Evolutionary conservation across 495 filamentous ascomycete species (phyloP).

Genomic region (Annulohypoxylon nitens): DNA sequence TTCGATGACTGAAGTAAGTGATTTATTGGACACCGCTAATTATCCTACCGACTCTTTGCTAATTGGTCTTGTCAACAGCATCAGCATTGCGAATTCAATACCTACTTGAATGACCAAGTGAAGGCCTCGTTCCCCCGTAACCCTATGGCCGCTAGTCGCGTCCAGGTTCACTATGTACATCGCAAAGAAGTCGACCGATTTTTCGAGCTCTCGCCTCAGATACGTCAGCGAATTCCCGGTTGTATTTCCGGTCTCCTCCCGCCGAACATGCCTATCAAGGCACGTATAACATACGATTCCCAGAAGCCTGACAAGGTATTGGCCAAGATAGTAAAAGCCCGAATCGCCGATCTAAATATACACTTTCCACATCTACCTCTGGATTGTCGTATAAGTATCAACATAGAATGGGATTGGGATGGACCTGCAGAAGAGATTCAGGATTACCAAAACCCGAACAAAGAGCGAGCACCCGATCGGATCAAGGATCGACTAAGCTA

Average conservation of each 20-base stretch:
- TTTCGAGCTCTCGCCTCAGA: constrained; percentile 74
- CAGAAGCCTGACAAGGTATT: constrained; percentile 77
- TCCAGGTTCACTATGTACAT: constrained; percentile 83
- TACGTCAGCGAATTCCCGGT: constrained; percentile 59
- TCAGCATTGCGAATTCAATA: constrained; percentile 83
- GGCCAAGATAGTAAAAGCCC: constrained; percentile 88
- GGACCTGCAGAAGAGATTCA: constrained; percentile 72
- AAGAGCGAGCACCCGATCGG: constrained; percentile 69
- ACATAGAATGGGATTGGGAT: constrained; percentile 88
- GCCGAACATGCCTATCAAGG: constrained; percentile 71
- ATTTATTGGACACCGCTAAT: constrained; percentile 1
- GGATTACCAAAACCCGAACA: constrained; percentile 51
- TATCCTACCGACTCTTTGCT: constrained; percentile 10
- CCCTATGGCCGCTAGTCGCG: constrained; percentile 57
- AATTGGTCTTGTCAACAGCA: constrained; percentile 57
- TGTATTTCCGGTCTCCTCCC: constrained; percentile 65
- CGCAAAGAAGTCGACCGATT: constrained; percentile 85
- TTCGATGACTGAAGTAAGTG: constrained; percentile 84
- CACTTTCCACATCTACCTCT: constrained; percentile 77
- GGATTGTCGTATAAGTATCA: constrained; percentile 90
- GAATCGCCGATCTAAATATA: constrained; percentile 85
- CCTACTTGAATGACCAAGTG: constrained; percentile 81
- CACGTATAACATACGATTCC: constrained; percentile 79
- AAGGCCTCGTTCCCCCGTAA: constrained; percentile 63
- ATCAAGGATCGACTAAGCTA: constrained; percentile 93